phyloP scores from a whole-genome alignment of 257 asterid genomes.

The Schizonepeta tenuifolia region DNA sequence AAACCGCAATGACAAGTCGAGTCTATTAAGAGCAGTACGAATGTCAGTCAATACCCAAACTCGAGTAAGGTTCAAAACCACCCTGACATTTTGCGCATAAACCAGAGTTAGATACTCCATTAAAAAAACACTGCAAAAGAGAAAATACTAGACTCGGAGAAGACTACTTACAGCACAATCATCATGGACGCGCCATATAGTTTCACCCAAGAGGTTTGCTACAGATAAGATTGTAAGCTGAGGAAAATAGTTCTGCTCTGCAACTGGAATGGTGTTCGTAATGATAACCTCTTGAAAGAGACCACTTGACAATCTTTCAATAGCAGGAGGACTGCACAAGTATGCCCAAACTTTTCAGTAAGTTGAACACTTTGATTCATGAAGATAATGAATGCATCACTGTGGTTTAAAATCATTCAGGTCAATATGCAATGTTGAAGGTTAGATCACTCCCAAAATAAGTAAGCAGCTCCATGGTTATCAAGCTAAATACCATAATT shows the following conservation, averaged over 20 bases:
- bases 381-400: conserved; percentile 16
- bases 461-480: conserved; percentile 16
- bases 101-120: background rate
- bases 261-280: conserved; percentile 90
- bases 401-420: background rate
- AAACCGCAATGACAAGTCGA: conserved; percentile 27
- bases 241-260: conserved; percentile 85
- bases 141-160: background rate
- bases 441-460: background rate
- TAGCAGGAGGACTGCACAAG: conserved; percentile 87
- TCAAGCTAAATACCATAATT: background rate
- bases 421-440: background rate
- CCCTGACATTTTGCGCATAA: conserved; percentile 50
- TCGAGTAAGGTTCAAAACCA: conserved; percentile 77
- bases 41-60: conserved; percentile 81
- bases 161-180: conserved; percentile 78
- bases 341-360: conserved; percentile 15
- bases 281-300: conserved; percentile 93
- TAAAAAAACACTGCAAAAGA: background rate
- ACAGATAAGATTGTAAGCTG: conserved; percentile 90
- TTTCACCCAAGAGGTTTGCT: conserved; percentile 89
- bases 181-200: conserved; percentile 96
- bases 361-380: background rate
- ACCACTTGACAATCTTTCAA: conserved; percentile 90
- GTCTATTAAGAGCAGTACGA: background rate